phyloP scores from a whole-genome alignment of 192 early-diverging fungal genomes.

The Coemansia sp. region DNA sequence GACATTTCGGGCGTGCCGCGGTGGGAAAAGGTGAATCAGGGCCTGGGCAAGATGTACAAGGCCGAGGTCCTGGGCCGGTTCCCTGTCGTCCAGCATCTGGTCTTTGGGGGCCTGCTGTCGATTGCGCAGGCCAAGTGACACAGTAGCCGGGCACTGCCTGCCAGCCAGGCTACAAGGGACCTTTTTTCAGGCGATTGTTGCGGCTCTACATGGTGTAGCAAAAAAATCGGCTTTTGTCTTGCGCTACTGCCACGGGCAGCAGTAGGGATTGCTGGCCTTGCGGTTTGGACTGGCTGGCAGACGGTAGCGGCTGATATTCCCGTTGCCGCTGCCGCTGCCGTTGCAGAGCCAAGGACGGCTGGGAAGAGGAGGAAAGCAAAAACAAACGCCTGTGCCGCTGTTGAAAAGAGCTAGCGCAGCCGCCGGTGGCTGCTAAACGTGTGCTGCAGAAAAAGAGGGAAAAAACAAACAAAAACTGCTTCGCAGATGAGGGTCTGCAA shows the following conservation, averaged over 20 bases:
- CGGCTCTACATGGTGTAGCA: no score
- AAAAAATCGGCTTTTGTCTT: no score
- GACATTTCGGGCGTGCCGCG: conserved; percentile 70
- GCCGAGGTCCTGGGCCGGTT: conserved; percentile 72
- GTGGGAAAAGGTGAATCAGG: conserved; percentile 74
- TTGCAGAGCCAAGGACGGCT: no score
- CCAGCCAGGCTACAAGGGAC: no score
- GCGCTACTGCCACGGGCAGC: neutral
- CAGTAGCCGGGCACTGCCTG: no score
- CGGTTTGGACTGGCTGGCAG: neutral
- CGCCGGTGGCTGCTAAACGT: neutral
- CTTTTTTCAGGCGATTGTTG: no score
- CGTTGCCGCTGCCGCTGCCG: no score
- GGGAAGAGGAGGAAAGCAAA: no score
- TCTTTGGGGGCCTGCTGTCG: conserved; percentile 64
- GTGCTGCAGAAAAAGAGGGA: neutral
- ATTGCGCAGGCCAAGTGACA: neutral
- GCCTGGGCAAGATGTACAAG: conserved; percentile 73
- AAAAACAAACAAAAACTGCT: neutral
- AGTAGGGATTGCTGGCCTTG: neutral
- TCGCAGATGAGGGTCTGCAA: neutral
- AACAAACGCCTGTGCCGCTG: no score
- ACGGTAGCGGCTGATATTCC: neutral
- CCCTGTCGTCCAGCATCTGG: conserved; percentile 77
- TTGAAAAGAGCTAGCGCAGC: no score